phyloP scores from a whole-genome alignment of 148 eudicot species.

The Cornus kousa region DNA sequence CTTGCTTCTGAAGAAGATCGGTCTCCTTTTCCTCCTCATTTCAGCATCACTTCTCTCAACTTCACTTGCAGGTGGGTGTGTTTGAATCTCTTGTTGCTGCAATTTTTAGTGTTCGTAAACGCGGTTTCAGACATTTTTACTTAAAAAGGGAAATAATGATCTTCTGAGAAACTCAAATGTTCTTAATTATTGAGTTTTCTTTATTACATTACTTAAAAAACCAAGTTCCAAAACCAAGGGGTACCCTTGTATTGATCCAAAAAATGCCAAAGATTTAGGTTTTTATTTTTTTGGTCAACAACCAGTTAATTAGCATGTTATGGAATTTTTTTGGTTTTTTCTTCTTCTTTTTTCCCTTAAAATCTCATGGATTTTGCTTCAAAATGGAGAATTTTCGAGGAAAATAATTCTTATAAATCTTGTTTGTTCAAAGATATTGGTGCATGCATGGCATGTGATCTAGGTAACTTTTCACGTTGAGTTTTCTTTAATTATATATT shows the following conservation, averaged over 20 bases:
- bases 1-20: constrained; percentile 34
- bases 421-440: background rate
- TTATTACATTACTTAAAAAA: background rate
- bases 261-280: no score
- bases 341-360: no score
- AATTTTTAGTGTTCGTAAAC: background rate
- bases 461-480: background rate
- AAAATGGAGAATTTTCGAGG: background rate
- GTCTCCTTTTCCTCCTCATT: constrained; percentile 52
- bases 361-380: background rate
- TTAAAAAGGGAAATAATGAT: background rate
- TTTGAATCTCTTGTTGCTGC: background rate
- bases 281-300: no score
- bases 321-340: background rate
- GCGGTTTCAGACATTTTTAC: background rate
- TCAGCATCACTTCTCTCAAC: constrained; percentile 46
- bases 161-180: background rate
- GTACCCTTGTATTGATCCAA: background rate
- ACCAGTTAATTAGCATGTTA: no score
- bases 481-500: background rate
- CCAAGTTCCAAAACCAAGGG: background rate
- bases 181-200: background rate
- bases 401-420: background rate
- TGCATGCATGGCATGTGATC: constrained; percentile 9
- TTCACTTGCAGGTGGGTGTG: constrained; percentile 57